Evolutionary conservation across 2,329 filamentous ascomycete genomes (phyloP).

Genomic region (Diplocarpon mali): DNA sequence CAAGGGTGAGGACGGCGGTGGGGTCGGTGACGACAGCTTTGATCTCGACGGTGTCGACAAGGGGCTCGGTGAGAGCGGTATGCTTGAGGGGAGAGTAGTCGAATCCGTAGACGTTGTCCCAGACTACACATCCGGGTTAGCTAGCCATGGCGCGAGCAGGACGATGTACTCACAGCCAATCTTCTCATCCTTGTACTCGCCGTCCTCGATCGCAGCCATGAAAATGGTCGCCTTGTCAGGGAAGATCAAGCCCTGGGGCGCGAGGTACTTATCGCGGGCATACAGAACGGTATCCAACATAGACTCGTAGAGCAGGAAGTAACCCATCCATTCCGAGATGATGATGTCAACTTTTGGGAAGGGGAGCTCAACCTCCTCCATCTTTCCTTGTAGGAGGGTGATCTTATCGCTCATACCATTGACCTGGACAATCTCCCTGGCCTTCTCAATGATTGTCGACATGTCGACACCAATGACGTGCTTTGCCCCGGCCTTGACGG

Average conservation of each 20-base stretch:
- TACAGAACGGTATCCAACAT: conserved; percentile 99
- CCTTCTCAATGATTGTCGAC: conserved; percentile 99
- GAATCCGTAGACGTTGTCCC: conserved; percentile 99
- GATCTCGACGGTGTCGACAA: conserved; percentile 95
- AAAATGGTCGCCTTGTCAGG: conserved; percentile 98
- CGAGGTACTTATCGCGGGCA: conserved; percentile 84
- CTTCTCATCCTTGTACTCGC: conserved; percentile 99
- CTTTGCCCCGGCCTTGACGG: conserved; percentile 89
- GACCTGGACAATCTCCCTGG: conserved; percentile 80
- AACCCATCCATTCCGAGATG: conserved; percentile 99
- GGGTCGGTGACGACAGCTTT: conserved; percentile 96
- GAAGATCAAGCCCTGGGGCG: conserved; percentile 84
- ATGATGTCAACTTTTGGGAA: conserved; percentile 98
- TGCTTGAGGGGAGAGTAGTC: conserved; percentile 90
- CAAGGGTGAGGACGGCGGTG: conserved; percentile 70
- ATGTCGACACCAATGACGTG: conserved; percentile 99
- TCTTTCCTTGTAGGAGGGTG: conserved; percentile 96
- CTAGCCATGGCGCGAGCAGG: neutral
- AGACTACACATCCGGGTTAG: conserved; percentile 53
- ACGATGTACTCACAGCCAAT: conserved; percentile 71
- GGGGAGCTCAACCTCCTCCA: conserved; percentile 94
- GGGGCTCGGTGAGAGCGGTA: conserved; percentile 85
- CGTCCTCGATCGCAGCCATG: conserved; percentile 93
- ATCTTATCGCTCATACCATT: conserved; percentile 96
- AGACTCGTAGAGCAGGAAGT: conserved; percentile 96